phyloP scores from a whole-genome alignment of 1,139 yeast species.

The Geotrichum carabidarum region DNA sequence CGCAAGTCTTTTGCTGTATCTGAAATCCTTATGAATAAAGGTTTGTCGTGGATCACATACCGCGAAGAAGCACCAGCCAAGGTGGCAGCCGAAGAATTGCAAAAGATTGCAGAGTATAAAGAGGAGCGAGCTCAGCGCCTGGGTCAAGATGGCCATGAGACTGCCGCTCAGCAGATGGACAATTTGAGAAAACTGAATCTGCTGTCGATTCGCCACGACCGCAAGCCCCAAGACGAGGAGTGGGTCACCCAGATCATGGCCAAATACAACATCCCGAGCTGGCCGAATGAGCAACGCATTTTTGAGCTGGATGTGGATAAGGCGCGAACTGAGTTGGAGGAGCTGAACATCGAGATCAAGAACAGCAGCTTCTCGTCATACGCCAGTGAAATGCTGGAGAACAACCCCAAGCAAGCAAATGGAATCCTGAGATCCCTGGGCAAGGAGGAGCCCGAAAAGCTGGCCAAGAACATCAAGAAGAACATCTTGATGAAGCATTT shows the following conservation, averaged over 20 bases:
- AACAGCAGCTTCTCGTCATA: conserved; percentile 27
- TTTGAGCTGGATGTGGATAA: conserved; percentile 30
- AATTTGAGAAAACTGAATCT: conserved; percentile 25
- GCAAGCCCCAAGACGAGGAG: conserved; percentile 13
- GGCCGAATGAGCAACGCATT: conserved; percentile 39
- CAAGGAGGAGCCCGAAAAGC: conserved; percentile 28
- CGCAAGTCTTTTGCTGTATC: conserved; percentile 89
- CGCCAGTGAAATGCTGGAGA: conserved; percentile 30
- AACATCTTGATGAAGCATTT: conserved; percentile 36
- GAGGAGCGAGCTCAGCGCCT: conserved; percentile 33
- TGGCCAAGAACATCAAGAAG: conserved; percentile 32
- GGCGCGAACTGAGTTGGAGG: conserved; percentile 29
- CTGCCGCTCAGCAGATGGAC: conserved; percentile 26
- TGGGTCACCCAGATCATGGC: conserved; percentile 34
- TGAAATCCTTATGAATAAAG: conserved; percentile 81
- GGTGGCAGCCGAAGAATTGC: conserved; percentile 58
- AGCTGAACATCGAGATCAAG: conserved; percentile 27
- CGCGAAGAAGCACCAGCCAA: conserved; percentile 64
- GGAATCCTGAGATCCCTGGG: conserved; percentile 32
- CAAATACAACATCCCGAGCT: conserved; percentile 51
- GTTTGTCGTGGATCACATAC: conserved; percentile 84
- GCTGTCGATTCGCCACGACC: conserved; percentile 13
- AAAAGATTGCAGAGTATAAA: conserved; percentile 46
- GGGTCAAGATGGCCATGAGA: conserved; percentile 26
- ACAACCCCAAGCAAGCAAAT: conserved; percentile 34